Conservation (phyloP, 2,329 filamentous ascomycete genomes). For the Periconia digitata region DNA sequence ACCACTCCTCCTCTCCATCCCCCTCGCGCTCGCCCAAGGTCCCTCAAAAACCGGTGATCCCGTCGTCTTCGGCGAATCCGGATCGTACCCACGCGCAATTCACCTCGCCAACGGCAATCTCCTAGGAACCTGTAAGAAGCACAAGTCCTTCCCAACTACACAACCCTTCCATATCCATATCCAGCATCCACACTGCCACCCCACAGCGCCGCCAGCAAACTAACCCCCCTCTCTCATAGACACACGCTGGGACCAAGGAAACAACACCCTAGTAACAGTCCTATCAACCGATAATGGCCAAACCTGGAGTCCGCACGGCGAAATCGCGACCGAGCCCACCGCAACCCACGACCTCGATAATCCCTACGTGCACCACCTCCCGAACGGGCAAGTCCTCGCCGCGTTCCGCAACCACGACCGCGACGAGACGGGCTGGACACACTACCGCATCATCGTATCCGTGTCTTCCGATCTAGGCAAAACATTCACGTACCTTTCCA, state of each 20-base stretch:
- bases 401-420: constrained; percentile 40
- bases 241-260: constrained; percentile 9
- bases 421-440: constrained; percentile 15
- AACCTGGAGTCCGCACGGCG: constrained; percentile 9
- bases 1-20: background rate
- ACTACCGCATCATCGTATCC: constrained; percentile 48
- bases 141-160: too few relatives aligned
- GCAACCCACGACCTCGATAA: constrained; percentile 26
- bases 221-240: too few relatives aligned
- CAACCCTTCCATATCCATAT: too few relatives aligned
- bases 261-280: constrained; percentile 22
- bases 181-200: too few relatives aligned
- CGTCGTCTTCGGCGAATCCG: constrained; percentile 19
- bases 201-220: too few relatives aligned
- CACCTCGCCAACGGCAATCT: constrained; percentile 31
- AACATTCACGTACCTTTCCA: constrained; percentile 40
- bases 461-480: constrained; percentile 47
- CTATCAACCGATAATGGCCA: constrained; percentile 38
- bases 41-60: constrained; percentile 16
- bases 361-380: constrained; percentile 36
- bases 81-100: constrained; percentile 38
- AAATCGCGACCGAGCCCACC: constrained; percentile 6
- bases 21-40: constrained; percentile 1
- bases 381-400: constrained; percentile 33
- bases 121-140: constrained; percentile 33